Conservation (phyloP, 2,329 filamentous ascomycete species). For the Colletotrichum euphorbiae region DNA sequence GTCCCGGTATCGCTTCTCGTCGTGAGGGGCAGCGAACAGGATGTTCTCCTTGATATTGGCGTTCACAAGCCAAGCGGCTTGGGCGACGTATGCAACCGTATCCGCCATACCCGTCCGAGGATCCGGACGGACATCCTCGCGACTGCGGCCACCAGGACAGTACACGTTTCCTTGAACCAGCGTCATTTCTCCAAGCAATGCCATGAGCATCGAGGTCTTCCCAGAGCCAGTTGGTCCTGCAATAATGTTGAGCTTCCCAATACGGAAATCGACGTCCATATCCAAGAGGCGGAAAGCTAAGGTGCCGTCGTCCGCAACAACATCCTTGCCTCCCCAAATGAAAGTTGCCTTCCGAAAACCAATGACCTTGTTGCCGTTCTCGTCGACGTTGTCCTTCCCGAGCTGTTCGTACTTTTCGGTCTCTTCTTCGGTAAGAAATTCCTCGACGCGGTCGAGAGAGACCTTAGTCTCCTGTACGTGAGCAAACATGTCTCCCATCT, state of each 20-base stretch:
- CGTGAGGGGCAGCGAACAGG: constrained; percentile 83
- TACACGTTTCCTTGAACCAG: constrained; percentile 82
- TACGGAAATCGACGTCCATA: constrained; percentile 82
- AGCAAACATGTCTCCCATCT: constrained; percentile 97
- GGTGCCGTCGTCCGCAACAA: constrained; percentile 72
- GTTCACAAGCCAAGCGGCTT: constrained; percentile 97
- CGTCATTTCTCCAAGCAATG: constrained; percentile 95
- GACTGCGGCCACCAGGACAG: constrained; percentile 85
- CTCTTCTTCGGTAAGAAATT: constrained; percentile 92
- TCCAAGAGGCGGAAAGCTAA: constrained; percentile 87
- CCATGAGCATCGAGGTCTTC: constrained; percentile 97
- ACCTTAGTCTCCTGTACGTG: constrained; percentile 98
- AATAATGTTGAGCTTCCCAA: constrained; percentile 91
- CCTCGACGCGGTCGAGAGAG: constrained; percentile 94
- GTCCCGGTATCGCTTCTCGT: constrained; percentile 85
- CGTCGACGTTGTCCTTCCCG: constrained; percentile 74
- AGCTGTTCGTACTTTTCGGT: constrained; percentile 95
- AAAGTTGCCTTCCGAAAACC: constrained; percentile 88
- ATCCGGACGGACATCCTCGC: constrained; percentile 85
- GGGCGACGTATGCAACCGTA: constrained; percentile 94
- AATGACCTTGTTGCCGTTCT: constrained; percentile 78
- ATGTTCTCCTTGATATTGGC: constrained; percentile 97
- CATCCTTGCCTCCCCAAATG: constrained; percentile 83
- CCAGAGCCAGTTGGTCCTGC: constrained; percentile 93
- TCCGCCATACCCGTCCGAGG: constrained; percentile 89